These are phyloP conservation scores for Nematodospora valgi DNA, from an alignment of 805 yeast genomes.

Conservation along the genomic window DNA sequence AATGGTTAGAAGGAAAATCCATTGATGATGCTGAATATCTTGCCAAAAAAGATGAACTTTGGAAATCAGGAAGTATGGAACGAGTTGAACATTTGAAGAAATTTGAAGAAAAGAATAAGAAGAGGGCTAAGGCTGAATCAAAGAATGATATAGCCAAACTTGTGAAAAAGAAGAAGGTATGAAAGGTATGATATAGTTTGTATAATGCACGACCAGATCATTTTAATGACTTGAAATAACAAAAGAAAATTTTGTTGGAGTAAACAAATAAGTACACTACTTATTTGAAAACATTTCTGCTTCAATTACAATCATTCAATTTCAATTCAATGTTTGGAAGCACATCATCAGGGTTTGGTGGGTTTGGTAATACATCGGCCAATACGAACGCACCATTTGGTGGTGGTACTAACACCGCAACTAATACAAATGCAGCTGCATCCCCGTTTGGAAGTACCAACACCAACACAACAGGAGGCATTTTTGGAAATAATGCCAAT, in stretches of 20 bases:
- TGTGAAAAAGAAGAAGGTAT: constrained; percentile 15
- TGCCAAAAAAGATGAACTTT: constrained; percentile 47
- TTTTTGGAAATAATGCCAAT: constrained; percentile 8
- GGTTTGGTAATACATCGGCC: constrained; percentile 30
- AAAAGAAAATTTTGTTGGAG: constrained; percentile 6
- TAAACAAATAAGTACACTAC: no score
- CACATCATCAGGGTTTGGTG: constrained; percentile 51
- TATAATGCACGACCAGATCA: neutral
- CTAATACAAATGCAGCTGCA: constrained; percentile 14
- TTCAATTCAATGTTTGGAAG: constrained; percentile 49
- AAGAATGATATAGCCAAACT: constrained; percentile 17
- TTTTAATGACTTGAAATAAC: neutral
- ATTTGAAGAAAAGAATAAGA: constrained; percentile 49
- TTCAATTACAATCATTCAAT: constrained; percentile 16
- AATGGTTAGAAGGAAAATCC: constrained; percentile 67
- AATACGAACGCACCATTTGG: constrained; percentile 35
- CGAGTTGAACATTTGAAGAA: constrained; percentile 67
- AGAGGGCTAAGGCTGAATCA: constrained; percentile 10
- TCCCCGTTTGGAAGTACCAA: constrained; percentile 20
- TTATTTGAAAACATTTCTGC: neutral
- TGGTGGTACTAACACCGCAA: constrained; percentile 19
- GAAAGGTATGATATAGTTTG: constrained; percentile 6
- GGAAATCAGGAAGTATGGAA: constrained; percentile 60
- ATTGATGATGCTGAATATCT: constrained; percentile 54
- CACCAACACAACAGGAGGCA: constrained; percentile 11